A percentile compares a stretch with the other conserved stretches of the same genome.
These are phyloP conservation scores for Diaporthe citri DNA, from an alignment of 2,329 filamentous ascomycete species.

Conservation along the genomic window DNA sequence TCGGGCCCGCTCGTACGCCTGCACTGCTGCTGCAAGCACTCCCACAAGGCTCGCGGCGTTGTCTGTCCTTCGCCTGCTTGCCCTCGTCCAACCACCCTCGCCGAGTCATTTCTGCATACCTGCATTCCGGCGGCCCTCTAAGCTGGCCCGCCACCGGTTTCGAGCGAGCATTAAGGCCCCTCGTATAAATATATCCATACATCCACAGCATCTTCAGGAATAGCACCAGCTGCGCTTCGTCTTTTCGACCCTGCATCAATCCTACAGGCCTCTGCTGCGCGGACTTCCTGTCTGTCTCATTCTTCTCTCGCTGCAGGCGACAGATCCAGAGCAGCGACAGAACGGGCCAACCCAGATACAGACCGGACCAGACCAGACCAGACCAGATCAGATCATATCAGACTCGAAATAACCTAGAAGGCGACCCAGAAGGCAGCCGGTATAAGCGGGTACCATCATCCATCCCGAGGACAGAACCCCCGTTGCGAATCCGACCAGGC, in stretches of 20 bases:
- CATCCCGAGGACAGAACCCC: not conserved
- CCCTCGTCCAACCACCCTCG: not conserved
- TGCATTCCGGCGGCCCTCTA: conserved; percentile 5
- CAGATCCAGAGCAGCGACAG: conserved; percentile 15
- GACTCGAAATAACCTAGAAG: conserved; percentile 13
- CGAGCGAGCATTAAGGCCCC: conserved; percentile 6
- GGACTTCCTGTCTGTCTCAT: conserved; percentile 1
- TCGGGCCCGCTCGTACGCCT: conserved; percentile 25
- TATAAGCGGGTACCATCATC: conserved; percentile 15
- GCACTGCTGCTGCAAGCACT: conserved; percentile 14
- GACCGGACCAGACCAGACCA: not conserved
- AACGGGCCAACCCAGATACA: not conserved
- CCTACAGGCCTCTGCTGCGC: conserved; percentile 18
- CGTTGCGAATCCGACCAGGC: conserved; percentile 15
- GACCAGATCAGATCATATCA: not conserved
- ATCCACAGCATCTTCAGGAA: conserved; percentile 19
- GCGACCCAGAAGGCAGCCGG: conserved; percentile 16
- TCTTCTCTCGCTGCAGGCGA: not conserved
- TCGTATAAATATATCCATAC: conserved; percentile 10
- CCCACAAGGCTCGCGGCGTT: conserved; percentile 10
- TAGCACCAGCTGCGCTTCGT: conserved; percentile 4
- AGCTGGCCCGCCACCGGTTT: conserved; percentile 22
- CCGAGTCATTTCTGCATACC: conserved; percentile 19
- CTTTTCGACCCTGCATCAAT: conserved; percentile 11
- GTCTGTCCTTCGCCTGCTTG: not conserved